A percentile compares a stretch with the other conserved stretches of the same genome.
These are phyloP conservation scores for Pythium plurisporium DNA, from an alignment of 352 stramenopile species.

Conservation along the genomic window DNA sequence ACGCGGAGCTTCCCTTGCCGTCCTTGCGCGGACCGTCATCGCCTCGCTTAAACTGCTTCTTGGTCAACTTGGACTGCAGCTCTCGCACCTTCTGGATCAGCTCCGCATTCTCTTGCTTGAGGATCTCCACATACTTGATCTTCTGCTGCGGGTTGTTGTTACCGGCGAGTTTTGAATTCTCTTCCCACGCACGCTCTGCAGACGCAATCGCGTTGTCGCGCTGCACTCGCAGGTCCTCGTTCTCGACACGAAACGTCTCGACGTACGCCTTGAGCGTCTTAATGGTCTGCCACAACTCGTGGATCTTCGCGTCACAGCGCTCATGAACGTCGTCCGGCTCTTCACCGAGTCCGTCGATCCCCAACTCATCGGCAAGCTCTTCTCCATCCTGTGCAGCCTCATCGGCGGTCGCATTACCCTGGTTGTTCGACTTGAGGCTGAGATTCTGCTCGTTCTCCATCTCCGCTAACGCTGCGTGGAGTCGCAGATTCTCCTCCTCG, in stretches of 20 bases:
- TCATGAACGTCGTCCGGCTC: slow-evolving; percentile 29
- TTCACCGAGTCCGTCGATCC: slow-evolving; percentile 9
- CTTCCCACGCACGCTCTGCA: slow-evolving; percentile 44
- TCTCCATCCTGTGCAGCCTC: neutral
- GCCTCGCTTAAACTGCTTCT: slow-evolving; percentile 13
- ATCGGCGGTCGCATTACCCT: neutral
- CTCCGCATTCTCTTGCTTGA: slow-evolving; percentile 64
- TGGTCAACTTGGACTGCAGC: slow-evolving; percentile 43
- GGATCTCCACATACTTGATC: slow-evolving; percentile 66
- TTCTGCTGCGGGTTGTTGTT: slow-evolving; percentile 66
- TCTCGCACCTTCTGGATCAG: slow-evolving; percentile 50
- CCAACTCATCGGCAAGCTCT: slow-evolving; percentile 15
- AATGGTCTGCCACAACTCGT: slow-evolving; percentile 66
- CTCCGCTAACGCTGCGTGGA: slow-evolving; percentile 13
- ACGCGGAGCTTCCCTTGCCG: slow-evolving; percentile 11
- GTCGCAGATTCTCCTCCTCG: slow-evolving; percentile 20
- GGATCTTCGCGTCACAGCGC: slow-evolving; percentile 56
- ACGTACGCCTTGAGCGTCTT: slow-evolving; percentile 58
- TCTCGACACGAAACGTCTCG: slow-evolving; percentile 52
- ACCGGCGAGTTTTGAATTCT: slow-evolving; percentile 52
- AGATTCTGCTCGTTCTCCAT: neutral
- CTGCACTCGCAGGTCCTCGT: slow-evolving; percentile 40
- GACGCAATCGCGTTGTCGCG: slow-evolving; percentile 55
- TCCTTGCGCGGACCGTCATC: slow-evolving; percentile 5
- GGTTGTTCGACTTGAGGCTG: slow-evolving; percentile 5